Conservation (phyloP, 1,139 yeast genomes). For the Candida sp. region DNA sequence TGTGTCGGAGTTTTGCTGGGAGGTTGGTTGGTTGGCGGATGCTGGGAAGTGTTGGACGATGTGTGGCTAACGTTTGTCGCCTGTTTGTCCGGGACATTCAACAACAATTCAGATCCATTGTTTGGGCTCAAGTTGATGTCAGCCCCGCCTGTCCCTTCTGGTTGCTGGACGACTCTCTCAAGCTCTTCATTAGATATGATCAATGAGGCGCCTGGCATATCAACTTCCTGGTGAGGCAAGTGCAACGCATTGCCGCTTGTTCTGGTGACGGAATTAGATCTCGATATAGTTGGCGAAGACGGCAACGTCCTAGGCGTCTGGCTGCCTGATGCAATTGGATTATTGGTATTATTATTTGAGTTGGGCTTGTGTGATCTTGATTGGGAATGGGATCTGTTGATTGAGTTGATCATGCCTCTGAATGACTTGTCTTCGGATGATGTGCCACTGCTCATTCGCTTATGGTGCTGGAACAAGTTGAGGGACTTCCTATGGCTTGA, state of each 20-base stretch:
- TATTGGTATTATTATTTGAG: neutral
- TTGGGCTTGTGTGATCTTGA: neutral
- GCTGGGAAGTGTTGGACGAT: neutral
- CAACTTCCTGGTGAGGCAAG: neutral
- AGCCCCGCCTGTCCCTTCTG: neutral
- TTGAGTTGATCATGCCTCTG: conserved; percentile 5
- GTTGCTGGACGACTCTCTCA: neutral
- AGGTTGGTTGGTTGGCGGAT: neutral
- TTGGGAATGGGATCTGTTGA: conserved; percentile 2
- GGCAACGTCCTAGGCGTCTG: conserved; percentile 5
- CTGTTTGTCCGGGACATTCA: neutral
- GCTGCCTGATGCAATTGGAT: conserved; percentile 4
- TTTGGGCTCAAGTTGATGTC: neutral
- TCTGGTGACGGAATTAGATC: conserved; percentile 3
- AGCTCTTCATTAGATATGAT: conserved; percentile 1
- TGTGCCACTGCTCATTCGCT: neutral
- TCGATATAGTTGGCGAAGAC: neutral
- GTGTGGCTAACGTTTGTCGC: neutral
- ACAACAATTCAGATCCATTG: neutral
- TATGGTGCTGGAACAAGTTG: conserved; percentile 3
- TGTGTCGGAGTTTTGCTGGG: neutral
- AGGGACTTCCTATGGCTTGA: conserved; percentile 2
- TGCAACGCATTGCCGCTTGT: neutral
- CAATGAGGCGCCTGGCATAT: neutral
- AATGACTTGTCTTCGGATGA: conserved; percentile 8